These are phyloP conservation scores for Dactylellina sp. DNA, from an alignment of 2,329 filamentous ascomycete genomes.

Conservation along the genomic window DNA sequence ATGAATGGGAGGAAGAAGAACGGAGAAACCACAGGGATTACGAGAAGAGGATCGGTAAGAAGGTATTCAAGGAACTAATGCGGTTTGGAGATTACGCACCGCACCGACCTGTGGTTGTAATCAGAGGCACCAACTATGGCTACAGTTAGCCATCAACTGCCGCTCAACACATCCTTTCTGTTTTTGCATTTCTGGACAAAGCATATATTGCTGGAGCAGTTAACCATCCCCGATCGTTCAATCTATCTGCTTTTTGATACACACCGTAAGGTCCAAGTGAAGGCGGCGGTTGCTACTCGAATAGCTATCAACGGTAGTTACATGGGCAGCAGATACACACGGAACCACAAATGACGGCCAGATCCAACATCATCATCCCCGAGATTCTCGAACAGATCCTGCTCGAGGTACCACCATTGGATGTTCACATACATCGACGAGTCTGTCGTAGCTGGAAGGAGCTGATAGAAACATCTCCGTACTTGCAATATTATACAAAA, in stretches of 20 bases:
- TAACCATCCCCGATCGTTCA: no score
- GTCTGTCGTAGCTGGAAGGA: conserved; percentile 13
- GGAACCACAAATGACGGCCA: background rate
- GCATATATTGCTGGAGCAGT: no score
- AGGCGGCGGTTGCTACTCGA: no score
- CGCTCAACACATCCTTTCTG: no score
- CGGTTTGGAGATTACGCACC: conserved; percentile 35
- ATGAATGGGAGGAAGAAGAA: conserved; percentile 41
- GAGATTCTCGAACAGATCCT: conserved; percentile 13
- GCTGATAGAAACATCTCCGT: conserved; percentile 14
- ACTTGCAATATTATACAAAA: background rate
- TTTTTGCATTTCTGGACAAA: no score
- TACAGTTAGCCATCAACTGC: conserved; percentile 1
- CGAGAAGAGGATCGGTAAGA: conserved; percentile 17
- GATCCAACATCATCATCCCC: background rate
- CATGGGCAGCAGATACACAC: no score
- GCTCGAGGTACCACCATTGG: background rate
- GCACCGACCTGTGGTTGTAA: conserved; percentile 28
- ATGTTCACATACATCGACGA: background rate
- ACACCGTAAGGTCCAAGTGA: no score
- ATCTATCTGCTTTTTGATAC: no score
- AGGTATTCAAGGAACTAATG: conserved; percentile 35
- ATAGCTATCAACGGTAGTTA: no score
- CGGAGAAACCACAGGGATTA: background rate
- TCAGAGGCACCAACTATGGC: conserved; percentile 39